Evolutionary conservation across 306 rosid species (phyloP).

Genomic region (Fagus sylvatica): DNA sequence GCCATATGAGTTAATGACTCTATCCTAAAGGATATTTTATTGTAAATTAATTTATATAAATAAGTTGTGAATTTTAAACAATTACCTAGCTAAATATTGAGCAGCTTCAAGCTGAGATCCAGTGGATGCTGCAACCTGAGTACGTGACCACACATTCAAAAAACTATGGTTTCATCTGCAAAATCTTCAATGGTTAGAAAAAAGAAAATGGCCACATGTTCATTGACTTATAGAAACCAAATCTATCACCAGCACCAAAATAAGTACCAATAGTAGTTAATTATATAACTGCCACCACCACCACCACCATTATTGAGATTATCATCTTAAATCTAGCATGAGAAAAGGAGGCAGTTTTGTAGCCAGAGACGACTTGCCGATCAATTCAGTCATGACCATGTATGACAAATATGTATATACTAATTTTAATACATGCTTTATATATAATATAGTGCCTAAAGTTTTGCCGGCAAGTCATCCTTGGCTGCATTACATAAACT

Average conservation of each 20-base stretch:
- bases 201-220: not conserved
- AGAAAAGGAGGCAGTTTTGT: slow-evolving; percentile 54
- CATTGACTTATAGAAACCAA: not conserved
- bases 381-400: not conserved
- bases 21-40: not conserved
- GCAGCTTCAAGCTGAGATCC: not conserved
- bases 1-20: too few relatives aligned
- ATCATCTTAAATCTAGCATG: slow-evolving; percentile 70
- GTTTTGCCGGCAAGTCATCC: slow-evolving; percentile 95
- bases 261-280: not conserved
- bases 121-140: not conserved
- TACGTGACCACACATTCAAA: not conserved
- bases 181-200: not conserved
- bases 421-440: not conserved
- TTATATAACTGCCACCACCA: slow-evolving; percentile 14
- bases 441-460: not conserved
- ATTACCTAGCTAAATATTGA: not conserved
- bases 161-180: not conserved
- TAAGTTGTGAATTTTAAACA: not conserved
- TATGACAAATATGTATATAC: not conserved
- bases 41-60: not conserved
- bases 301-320: not conserved
- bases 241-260: not conserved
- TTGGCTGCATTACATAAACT: slow-evolving; percentile 88
- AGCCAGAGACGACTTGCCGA: slow-evolving; percentile 94